A percentile compares a stretch with the other conserved stretches of the same genome.
Conservation (phyloP, 2,329 filamentous ascomycete species). For the Aspergillus sclerotialis region DNA sequence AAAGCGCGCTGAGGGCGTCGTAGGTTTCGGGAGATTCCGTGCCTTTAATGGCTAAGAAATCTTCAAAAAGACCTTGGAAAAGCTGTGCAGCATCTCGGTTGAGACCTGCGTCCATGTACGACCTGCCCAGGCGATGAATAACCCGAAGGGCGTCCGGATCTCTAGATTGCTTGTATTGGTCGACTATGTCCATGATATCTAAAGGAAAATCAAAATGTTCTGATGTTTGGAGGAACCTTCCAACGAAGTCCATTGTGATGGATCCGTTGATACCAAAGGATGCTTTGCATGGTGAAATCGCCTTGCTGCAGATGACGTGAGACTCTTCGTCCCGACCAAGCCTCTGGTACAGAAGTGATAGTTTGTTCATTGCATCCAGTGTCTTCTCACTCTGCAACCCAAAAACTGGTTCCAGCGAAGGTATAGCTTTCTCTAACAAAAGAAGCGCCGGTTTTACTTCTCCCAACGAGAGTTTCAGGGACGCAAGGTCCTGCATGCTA, state of each 20-base stretch:
- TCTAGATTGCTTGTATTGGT: slow-evolving; percentile 19
- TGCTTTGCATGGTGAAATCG: slow-evolving; percentile 19
- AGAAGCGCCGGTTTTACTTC: slow-evolving; percentile 21
- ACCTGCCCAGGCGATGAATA: slow-evolving; percentile 18
- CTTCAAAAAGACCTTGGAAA: slow-evolving; percentile 20
- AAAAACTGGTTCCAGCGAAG: slow-evolving; percentile 22
- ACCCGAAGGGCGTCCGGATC: slow-evolving; percentile 18
- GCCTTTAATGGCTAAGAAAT: slow-evolving; percentile 17
- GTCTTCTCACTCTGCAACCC: slow-evolving; percentile 22
- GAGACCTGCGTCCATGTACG: slow-evolving; percentile 22
- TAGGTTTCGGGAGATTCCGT: slow-evolving; percentile 21
- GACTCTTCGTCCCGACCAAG: slow-evolving; percentile 21
- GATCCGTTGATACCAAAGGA: slow-evolving; percentile 17
- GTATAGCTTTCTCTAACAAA: slow-evolving; percentile 21
- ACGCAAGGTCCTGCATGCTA: slow-evolving; percentile 24
- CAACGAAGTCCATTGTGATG: slow-evolving; percentile 17
- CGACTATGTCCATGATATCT: slow-evolving; percentile 19
- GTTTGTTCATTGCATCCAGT: slow-evolving; percentile 22
- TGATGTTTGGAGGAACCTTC: slow-evolving; percentile 19
- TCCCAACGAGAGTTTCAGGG: slow-evolving; percentile 18
- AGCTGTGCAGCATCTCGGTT: slow-evolving; percentile 21
- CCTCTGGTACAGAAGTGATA: slow-evolving; percentile 23
- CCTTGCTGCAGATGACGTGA: slow-evolving; percentile 14
- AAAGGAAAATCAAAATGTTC: slow-evolving; percentile 23
- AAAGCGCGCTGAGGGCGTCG: slow-evolving; percentile 23